phyloP scores from a whole-genome alignment of 2,329 filamentous ascomycete genomes.

The Trichoderma aggressivum region DNA sequence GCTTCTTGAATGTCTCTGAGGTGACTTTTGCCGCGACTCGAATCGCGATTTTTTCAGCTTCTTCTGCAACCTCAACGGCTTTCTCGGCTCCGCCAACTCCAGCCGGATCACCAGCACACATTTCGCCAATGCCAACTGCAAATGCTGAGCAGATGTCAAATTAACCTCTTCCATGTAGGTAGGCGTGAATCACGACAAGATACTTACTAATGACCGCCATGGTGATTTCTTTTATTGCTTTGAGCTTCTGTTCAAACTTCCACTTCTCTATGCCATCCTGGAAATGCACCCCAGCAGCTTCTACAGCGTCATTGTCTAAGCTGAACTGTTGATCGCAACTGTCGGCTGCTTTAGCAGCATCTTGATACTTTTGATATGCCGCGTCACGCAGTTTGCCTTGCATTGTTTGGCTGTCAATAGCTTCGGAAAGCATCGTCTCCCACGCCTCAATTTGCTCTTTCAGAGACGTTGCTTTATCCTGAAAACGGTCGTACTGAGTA shows the following conservation, averaged over 20 bases:
- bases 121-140: neutral
- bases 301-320: neutral
- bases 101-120: neutral
- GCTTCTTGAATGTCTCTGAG: neutral
- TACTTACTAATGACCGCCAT: neutral
- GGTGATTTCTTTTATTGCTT: neutral
- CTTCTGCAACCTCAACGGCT: neutral
- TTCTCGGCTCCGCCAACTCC: neutral
- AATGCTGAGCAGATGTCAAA: neutral
- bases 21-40: neutral
- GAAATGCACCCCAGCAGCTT: neutral
- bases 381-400: neutral
- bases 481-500: neutral
- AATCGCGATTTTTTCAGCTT: neutral
- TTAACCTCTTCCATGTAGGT: neutral
- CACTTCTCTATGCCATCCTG: neutral
- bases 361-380: neutral
- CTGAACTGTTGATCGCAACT: neutral
- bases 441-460: neutral
- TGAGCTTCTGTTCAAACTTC: neutral
- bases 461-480: neutral
- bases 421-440: neutral
- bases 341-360: neutral
- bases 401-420: neutral
- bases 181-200: neutral